Evolutionary conservation across 805 yeast species (phyloP).

Genomic region (Teunomyces panamensis): DNA sequence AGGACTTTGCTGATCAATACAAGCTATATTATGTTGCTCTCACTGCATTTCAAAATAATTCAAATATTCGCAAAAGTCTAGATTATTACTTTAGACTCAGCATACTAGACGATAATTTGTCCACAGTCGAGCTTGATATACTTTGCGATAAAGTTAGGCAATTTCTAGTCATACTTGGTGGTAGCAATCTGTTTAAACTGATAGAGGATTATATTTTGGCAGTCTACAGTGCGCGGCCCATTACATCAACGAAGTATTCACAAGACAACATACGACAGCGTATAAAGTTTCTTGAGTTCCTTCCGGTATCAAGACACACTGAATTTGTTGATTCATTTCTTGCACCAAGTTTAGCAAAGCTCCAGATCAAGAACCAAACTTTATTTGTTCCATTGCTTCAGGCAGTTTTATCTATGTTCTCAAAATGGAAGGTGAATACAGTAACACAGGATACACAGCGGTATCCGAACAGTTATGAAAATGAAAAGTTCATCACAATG

Average conservation of each 20-base stretch:
- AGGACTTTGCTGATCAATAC: constrained; percentile 1
- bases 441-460: neutral
- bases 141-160: constrained; percentile 11
- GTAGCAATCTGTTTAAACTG: constrained; percentile 15
- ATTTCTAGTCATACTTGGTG: constrained; percentile 10
- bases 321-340: constrained; percentile 3
- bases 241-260: neutral
- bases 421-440: constrained; percentile 5
- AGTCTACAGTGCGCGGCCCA: constrained; percentile 1
- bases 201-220: constrained; percentile 14
- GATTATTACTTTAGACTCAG: constrained; percentile 17
- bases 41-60: constrained; percentile 5
- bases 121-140: constrained; percentile 9
- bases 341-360: constrained; percentile 1
- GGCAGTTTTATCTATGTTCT: constrained; percentile 4
- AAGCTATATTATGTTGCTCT: constrained; percentile 8
- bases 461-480: constrained; percentile 7
- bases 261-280: constrained; percentile 1
- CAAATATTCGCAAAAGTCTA: constrained; percentile 7
- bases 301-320: neutral
- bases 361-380: neutral
- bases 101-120: constrained; percentile 15
- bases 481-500: constrained; percentile 6
- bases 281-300: constrained; percentile 4
- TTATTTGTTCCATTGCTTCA: constrained; percentile 4